These are phyloP conservation scores for Botrytis byssoidea DNA, from an alignment of 2,329 filamentous ascomycete genomes.

Conservation along the genomic window DNA sequence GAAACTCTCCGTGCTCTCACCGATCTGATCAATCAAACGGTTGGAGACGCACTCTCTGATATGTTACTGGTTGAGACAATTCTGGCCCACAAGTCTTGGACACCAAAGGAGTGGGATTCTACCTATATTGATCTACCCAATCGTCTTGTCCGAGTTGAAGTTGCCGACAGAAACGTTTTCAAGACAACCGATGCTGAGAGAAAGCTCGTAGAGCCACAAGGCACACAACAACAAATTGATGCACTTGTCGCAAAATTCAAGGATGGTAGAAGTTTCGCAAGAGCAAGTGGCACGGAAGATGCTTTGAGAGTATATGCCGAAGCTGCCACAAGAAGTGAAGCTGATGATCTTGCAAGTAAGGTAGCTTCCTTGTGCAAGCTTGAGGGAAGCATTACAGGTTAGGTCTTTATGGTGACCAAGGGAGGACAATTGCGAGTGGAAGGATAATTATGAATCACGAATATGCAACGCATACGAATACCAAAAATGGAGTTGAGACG, in stretches of 20 bases:
- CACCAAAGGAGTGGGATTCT: constrained; percentile 82
- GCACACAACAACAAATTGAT: constrained; percentile 84
- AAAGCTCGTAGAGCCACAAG: constrained; percentile 73
- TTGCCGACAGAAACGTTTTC: constrained; percentile 84
- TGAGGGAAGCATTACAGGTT: constrained; percentile 25
- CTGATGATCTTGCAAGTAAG: constrained; percentile 83
- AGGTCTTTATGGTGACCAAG: background rate
- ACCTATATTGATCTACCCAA: constrained; percentile 96
- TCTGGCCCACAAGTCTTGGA: constrained; percentile 92
- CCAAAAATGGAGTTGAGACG: constrained; percentile 19
- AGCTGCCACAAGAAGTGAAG: constrained; percentile 83
- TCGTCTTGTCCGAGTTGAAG: constrained; percentile 88
- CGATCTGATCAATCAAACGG: constrained; percentile 96
- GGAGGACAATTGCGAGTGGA: background rate
- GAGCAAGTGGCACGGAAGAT: constrained; percentile 93
- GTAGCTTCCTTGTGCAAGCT: constrained; percentile 50
- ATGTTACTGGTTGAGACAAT: constrained; percentile 95
- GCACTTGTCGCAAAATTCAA: constrained; percentile 85
- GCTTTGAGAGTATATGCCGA: constrained; percentile 95
- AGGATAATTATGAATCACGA: constrained; percentile 10
- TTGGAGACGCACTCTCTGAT: constrained; percentile 93
- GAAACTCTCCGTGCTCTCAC: constrained; percentile 80
- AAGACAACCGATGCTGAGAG: constrained; percentile 90
- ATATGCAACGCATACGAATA: constrained; percentile 15
- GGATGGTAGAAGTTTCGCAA: constrained; percentile 83